Base-by-base conservation (phyloP, 78 protist genomes). In the Cavenderia fasciculata region DNA sequence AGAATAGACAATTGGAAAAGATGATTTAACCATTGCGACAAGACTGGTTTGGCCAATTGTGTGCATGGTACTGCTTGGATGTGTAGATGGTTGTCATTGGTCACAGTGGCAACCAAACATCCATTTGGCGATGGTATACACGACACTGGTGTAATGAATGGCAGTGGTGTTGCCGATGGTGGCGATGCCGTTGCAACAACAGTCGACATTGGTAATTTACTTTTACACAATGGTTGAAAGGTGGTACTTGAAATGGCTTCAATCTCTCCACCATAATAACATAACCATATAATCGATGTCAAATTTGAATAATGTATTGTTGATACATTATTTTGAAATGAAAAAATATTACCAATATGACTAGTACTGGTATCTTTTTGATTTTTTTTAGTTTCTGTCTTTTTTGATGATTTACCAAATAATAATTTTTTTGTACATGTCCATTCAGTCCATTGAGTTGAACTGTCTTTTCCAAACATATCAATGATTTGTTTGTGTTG, bases 71-170 rank as follows among this genome's bases (percentile, higher is more conserved):
- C 57, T 5, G 12, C 65, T 56, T 7, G 88, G 76, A 16, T 52
- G 61, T 54, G 72, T 31, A 82, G 29, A 23, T 54, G 47, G 18
- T 52, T 52, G 31, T 52, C 71, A 18, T 23, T 43, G 11, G 47
- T 82, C 4, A 82, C 47, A 68, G 41, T 56, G 18, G 90, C 90
- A 0, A 56, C 69, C 59, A 82, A 47, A 21, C 61, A 29, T 7
- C 90, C 90, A 54, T 82, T 82, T 16, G 90, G 90, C 12, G 90
- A 82, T 56, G 90, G 29, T n/a, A n/a, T n/a, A n/a, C n/a, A n/a
- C n/a, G n/a, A n/a, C n/a, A n/a, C n/a, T n/a, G n/a, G n/a, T n/a
- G n/a, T n/a, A n/a, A n/a, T n/a, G n/a, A n/a, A n/a, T n/a, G n/a
- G n/a, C n/a, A n/a, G n/a, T n/a, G n/a, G n/a, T n/a, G n/a, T n/a